These are phyloP conservation scores for Geotrichum bryndzae DNA, from an alignment of 1,139 yeast genomes.

Conservation along the genomic window DNA sequence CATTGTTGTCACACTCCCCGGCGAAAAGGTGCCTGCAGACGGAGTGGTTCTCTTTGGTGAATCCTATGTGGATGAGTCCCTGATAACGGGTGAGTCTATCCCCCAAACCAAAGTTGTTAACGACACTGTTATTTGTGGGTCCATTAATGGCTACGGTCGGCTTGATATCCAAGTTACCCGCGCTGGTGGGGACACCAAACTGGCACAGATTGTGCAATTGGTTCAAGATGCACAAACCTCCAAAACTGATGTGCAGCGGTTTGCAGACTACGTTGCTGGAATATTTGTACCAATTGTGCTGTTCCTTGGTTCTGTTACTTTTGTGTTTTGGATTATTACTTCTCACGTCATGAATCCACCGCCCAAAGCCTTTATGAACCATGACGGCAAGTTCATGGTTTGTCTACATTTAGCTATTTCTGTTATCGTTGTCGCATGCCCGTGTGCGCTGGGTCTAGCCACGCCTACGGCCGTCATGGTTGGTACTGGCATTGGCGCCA, in stretches of 20 bases:
- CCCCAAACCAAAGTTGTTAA: constrained; percentile 62
- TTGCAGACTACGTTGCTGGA: constrained; percentile 80
- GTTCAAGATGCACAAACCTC: constrained; percentile 86
- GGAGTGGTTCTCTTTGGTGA: constrained; percentile 72
- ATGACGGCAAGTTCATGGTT: constrained; percentile 55
- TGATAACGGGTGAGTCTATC: constrained; percentile 83
- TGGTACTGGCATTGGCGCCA: constrained; percentile 94
- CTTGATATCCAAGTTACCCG: constrained; percentile 61
- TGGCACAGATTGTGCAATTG: constrained; percentile 77
- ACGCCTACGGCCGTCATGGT: constrained; percentile 99
- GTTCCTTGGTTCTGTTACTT: constrained; percentile 55
- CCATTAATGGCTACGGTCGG: constrained; percentile 75
- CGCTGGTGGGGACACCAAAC: constrained; percentile 78
- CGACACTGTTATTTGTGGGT: constrained; percentile 76
- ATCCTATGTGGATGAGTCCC: constrained; percentile 80
- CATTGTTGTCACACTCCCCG: constrained; percentile 72
- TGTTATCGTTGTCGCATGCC: constrained; percentile 95
- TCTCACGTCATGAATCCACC: constrained; percentile 39
- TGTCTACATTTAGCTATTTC: constrained; percentile 83
- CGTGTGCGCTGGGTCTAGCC: constrained; percentile 93
- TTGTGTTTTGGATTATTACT: constrained; percentile 57
- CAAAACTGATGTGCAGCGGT: constrained; percentile 86
- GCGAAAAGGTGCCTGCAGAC: constrained; percentile 87
- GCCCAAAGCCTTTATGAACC: constrained; percentile 54
- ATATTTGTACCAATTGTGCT: constrained; percentile 78